Percentiles rank a stretch among this genome's conserved stretches.
Evolutionary conservation across 2,329 filamentous ascomycete species (phyloP).

Genomic region (Cladosporium sp.): DNA sequence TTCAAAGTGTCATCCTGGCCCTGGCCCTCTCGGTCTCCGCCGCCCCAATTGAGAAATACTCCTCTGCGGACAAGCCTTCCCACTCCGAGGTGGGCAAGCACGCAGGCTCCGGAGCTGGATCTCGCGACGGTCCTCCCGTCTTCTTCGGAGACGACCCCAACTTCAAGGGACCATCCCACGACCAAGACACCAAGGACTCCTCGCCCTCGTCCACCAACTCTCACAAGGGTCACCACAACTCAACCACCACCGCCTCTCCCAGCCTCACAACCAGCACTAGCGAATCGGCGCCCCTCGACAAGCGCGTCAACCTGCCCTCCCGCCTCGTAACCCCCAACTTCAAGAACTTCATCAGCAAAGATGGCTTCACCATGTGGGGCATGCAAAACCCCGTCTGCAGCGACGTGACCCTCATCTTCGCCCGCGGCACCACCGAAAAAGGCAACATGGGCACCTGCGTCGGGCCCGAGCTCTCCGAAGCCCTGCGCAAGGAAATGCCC

Average conservation of each 20-base stretch:
- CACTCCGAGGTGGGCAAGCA: constrained; percentile 8
- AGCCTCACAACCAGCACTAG: neutral
- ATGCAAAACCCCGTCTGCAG: constrained; percentile 32
- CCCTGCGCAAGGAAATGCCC: constrained; percentile 26
- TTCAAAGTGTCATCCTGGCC: constrained; percentile 10
- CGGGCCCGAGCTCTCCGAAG: constrained; percentile 48
- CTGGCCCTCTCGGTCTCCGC: constrained; percentile 13
- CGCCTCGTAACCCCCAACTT: neutral
- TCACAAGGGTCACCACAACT: no score
- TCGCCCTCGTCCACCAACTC: no score
- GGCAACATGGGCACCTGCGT: constrained; percentile 50
- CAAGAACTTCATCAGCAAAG: constrained; percentile 5
- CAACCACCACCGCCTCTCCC: neutral
- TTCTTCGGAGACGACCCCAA: constrained; percentile 4
- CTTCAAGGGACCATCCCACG: neutral
- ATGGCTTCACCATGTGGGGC: constrained; percentile 6
- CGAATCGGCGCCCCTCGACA: neutral
- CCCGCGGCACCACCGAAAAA: constrained; percentile 52
- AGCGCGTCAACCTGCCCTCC: neutral
- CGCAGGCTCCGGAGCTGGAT: constrained; percentile 4
- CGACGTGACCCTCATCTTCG: constrained; percentile 51
- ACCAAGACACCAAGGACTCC: neutral
- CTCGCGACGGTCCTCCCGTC: constrained; percentile 1
- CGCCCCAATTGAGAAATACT: constrained; percentile 16
- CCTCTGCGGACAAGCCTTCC: neutral